Conservation (phyloP, 257 asterid species). For the Penstemon barbatus region DNA sequence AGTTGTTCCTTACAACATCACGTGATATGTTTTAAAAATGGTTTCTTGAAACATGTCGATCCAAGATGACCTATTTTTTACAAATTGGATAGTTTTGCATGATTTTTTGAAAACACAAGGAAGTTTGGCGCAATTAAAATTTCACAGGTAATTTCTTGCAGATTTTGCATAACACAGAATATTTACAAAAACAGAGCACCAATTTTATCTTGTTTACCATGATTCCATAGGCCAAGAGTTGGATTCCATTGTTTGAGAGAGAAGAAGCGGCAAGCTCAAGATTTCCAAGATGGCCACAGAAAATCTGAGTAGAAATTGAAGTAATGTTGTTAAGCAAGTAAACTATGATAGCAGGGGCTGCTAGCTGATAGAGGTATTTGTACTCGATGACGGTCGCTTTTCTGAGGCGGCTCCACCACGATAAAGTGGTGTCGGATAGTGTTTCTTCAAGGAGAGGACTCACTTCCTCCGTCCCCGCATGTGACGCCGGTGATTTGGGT, state of each 20-base stretch:
- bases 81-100: no score
- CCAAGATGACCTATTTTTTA: no score
- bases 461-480: slow-evolving; percentile 18
- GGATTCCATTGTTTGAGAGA: slow-evolving; percentile 56
- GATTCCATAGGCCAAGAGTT: slow-evolving; percentile 54
- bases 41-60: no score
- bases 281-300: slow-evolving; percentile 67
- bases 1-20: no score
- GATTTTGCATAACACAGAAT: no score
- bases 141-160: no score
- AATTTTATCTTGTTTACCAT: slow-evolving; percentile 32
- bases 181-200: no score
- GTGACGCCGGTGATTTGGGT: neutral
- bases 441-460: slow-evolving; percentile 42
- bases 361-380: slow-evolving; percentile 36
- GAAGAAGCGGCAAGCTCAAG: slow-evolving; percentile 63
- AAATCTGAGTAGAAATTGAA: slow-evolving; percentile 57
- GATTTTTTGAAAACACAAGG: no score
- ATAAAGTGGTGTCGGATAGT: slow-evolving; percentile 28
- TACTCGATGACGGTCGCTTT: slow-evolving; percentile 41
- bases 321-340: slow-evolving; percentile 45
- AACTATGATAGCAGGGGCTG: slow-evolving; percentile 53
- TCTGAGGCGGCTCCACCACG: slow-evolving; percentile 34
- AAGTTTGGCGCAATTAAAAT: no score
- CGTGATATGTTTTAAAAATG: no score